A percentile compares a stretch with the other conserved stretches of the same genome.
Conservation (phyloP, 2,329 filamentous ascomycete species). For the Apiospora koreana region DNA sequence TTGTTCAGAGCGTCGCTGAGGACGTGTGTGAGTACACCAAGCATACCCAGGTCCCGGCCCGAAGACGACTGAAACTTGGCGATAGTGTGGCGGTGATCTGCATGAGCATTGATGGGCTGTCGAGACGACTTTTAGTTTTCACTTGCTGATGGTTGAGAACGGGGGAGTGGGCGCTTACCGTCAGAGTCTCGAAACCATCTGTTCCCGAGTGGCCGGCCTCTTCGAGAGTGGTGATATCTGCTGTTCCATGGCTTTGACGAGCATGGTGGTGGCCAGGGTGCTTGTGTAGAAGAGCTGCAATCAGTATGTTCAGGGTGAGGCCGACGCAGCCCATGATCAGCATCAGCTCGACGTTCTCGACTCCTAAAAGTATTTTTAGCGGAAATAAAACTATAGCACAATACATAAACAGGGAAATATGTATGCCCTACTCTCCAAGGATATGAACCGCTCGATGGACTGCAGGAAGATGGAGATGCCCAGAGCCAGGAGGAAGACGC, state of each 20-base stretch:
- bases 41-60: constrained; percentile 66
- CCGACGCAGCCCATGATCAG: constrained; percentile 71
- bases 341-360: constrained; percentile 66
- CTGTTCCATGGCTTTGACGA: constrained; percentile 19
- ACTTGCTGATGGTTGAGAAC: not conserved
- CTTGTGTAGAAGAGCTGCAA: constrained; percentile 56
- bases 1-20: constrained; percentile 76
- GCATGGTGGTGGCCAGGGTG: constrained; percentile 30
- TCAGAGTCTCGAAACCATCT: constrained; percentile 26
- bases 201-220: constrained; percentile 25
- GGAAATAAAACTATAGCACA: not conserved
- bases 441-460: constrained; percentile 69
- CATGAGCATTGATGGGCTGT: constrained; percentile 40
- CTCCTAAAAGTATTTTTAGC: constrained; percentile 41
- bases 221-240: constrained; percentile 17
- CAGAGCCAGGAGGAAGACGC: constrained; percentile 71
- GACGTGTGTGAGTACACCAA: constrained; percentile 71
- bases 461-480: constrained; percentile 74
- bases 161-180: constrained; percentile 21
- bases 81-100: constrained; percentile 50
- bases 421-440: constrained; percentile 48
- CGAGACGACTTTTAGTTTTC: not conserved
- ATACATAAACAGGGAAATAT: not conserved
- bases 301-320: constrained; percentile 67
- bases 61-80: constrained; percentile 28